Evolutionary conservation across 805 yeast genomes (phyloP).

Genomic region (Lipomyces mesembrius): DNA sequence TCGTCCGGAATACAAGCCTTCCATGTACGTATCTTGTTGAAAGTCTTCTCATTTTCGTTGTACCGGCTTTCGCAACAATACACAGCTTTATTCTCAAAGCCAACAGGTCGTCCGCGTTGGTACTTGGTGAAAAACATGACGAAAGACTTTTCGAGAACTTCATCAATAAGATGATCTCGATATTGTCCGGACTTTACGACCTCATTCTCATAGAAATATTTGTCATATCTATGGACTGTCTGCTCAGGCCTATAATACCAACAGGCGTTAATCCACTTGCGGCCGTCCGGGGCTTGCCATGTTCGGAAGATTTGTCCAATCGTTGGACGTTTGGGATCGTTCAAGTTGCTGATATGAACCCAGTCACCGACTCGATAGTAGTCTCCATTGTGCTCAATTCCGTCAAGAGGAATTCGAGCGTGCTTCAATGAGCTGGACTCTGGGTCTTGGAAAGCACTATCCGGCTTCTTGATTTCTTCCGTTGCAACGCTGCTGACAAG

Average conservation of each 20-base stretch:
- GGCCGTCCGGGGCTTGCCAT: constrained; percentile 82
- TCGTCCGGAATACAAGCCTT: constrained; percentile 98
- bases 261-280: constrained; percentile 88
- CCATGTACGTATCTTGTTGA: constrained; percentile 97
- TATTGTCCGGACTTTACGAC: constrained; percentile 97
- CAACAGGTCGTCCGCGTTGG: constrained; percentile 90
- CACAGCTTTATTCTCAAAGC: constrained; percentile 67
- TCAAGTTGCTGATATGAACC: constrained; percentile 85
- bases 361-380: constrained; percentile 89
- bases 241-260: constrained; percentile 99
- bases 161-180: constrained; percentile 88
- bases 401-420: constrained; percentile 78
- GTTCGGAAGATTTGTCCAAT: constrained; percentile 92
- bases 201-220: constrained; percentile 89
- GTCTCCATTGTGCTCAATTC: constrained; percentile 70
- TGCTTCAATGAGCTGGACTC: constrained; percentile 59
- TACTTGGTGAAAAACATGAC: constrained; percentile 93
- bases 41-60: constrained; percentile 85
- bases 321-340: constrained; percentile 86
- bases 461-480: constrained; percentile 81
- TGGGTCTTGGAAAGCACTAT: constrained; percentile 64
- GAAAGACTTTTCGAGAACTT: constrained; percentile 90
- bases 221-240: constrained; percentile 90
- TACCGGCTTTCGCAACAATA: constrained; percentile 95
- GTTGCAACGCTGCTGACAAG: constrained; percentile 60